phyloP scores from a whole-genome alignment of 441 rosid species.

The Biscutella laevigata region DNA sequence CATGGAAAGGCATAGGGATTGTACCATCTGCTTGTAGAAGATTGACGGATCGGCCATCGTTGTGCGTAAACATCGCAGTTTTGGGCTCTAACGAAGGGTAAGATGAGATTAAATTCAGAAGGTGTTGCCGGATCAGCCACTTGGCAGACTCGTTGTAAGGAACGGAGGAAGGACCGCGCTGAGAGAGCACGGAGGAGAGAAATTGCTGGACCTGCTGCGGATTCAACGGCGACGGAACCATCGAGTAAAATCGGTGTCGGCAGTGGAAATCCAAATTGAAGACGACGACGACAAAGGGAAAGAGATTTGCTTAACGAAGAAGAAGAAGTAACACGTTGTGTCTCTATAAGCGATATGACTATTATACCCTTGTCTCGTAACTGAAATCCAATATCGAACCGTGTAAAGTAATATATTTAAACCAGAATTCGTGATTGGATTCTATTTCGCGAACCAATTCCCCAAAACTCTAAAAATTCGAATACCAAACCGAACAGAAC shows the following conservation, averaged over 20 bases:
- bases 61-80: constrained; percentile 85
- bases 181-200: constrained; percentile 78
- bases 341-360: not conserved
- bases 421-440: too few species aligned
- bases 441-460: too few species aligned
- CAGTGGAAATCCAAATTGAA: constrained; percentile 2
- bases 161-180: constrained; percentile 73
- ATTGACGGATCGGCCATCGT: constrained; percentile 91
- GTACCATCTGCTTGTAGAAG: constrained; percentile 95
- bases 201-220: constrained; percentile 63
- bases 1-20: constrained; percentile 71
- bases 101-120: constrained; percentile 43
- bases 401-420: too few species aligned
- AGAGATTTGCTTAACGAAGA: not conserved
- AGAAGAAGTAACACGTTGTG: not conserved
- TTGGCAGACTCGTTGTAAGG: constrained; percentile 79
- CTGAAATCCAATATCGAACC: too few species aligned
- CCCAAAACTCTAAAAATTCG: too few species aligned
- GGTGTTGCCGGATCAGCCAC: constrained; percentile 88
- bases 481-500: too few species aligned
- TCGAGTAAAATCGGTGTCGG: constrained; percentile 6
- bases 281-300: constrained; percentile 4
- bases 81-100: constrained; percentile 83
- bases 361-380: too few species aligned
- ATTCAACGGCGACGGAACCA: constrained; percentile 38